Evolutionary conservation across 352 stramenopile genomes (phyloP), one percentile per base, ranked within the genome.

Genomic region (Blastocystis sp.): DNA sequence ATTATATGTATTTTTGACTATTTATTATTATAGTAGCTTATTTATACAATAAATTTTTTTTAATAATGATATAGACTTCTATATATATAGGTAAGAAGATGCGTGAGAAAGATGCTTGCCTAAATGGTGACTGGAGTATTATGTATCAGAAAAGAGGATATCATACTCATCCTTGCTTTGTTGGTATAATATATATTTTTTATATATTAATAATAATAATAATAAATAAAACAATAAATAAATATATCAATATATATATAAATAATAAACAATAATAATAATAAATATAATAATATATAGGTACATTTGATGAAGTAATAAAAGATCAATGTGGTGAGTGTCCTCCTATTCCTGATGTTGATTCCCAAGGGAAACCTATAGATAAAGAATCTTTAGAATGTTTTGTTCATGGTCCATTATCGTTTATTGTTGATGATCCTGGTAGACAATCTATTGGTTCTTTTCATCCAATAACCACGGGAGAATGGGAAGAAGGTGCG

Each of bases 391-490:
- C 52, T 18, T 23, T 69, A 1, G 45, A 65, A 13, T 64, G 43
- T 25, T 68, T 67, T 34, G 67, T 72, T 9, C 49, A 33, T 1
- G 67, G 67, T 21, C 37, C 34, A 28, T 45, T 72, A 1, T 58
- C 66, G 24, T 72, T 64, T 54, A 57, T 72, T 16, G 52, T 68
- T 21, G 66, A 70, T 41, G 68, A 72, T 64, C 67, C 67, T 10
- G 67, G 67, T 25, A 46, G 65, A 23, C 67, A 72, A 55, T 58
- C 67, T 37, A 70, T 72, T 44, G 67, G 67, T 24, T 70, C 58
- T 3, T 72, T 72, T 45, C 55, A 71, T 30, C 67, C 67, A 7
- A 72, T 72, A 34, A 72, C 65, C 18, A 54, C 71, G 21, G 62
- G 45, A 6, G 66, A 72, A 16, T 72, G 67, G 67, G 58, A 27